Evolutionary conservation across 2,329 filamentous ascomycete species (phyloP), one percentile per base, ranked within the genome.

Genomic region (Pezizomycotina sp.): DNA sequence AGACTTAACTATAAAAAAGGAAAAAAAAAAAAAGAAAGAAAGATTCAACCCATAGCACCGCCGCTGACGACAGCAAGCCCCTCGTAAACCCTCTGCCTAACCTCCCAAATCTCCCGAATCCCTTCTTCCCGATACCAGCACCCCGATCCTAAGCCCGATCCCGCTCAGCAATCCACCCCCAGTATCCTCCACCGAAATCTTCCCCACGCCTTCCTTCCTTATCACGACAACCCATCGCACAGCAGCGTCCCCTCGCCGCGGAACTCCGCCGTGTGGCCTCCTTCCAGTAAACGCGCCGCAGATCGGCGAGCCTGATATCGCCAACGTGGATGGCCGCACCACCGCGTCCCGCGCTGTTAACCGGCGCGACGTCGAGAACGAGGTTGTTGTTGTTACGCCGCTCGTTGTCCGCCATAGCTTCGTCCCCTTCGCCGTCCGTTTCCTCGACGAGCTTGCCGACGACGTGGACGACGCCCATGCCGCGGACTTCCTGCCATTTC

Each of bases 281-380:
- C 69, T 9, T 68, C 65, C 51, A 82, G 76, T 72, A 98, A 80
- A 84, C 69, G 42, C 80, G 75, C 33, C 89, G 69, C 40, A 98
- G 62, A 55, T 95, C 84, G 1, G 86, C 82, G 12, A 98, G 68
- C 14, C 86, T 71, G 26, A 95, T 62, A 56, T 98, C 89, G 45
- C 89, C 89, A 3, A 98, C 89, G 55, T 95, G 89, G 28, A 98
- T 72, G 7, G 89, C 83, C 47, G 86, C 82, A 0, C 82, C 76
- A 21, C 77, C 73, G 3, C 79, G 75, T 43, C 80, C 68, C 5
- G 78, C 75, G 1, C 80, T 75, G 3, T 74, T 69, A 58, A 84
- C 60, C 3, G 69, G 67, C 2, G 75, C 58, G 13, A 71, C 61
- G 49, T 76, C 70, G 12, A 76, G 62, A 6, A 74, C 55, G 3